These are phyloP conservation scores for Radiomyces spectabilis DNA, from an alignment of 192 early-diverging fungal species.

Conservation along the genomic window DNA sequence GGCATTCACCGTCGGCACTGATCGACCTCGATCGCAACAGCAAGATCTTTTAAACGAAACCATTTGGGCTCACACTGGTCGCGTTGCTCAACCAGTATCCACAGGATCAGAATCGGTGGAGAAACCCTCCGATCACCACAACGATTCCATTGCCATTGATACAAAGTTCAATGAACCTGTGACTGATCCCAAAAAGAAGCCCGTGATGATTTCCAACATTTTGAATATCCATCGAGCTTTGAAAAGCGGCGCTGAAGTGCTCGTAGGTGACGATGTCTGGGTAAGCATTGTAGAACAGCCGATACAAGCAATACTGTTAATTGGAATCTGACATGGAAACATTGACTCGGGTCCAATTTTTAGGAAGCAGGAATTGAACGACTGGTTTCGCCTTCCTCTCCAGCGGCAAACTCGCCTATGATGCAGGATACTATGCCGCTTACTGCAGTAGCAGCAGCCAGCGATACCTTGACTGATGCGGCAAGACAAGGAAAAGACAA, in stretches of 20 bases:
- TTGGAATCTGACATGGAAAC: background rate
- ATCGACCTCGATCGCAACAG: background rate
- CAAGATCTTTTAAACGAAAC: constrained; percentile 31
- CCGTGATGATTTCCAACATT: constrained; percentile 26
- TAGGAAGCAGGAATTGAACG: constrained; percentile 15
- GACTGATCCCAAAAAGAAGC: background rate
- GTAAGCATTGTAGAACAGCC: no score
- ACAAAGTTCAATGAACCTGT: background rate
- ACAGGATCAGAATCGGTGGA: constrained; percentile 7
- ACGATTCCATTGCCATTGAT: constrained; percentile 1
- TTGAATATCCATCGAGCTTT: constrained; percentile 28
- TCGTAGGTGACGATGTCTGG: constrained; percentile 33
- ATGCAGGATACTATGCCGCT: background rate
- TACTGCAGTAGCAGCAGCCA: background rate
- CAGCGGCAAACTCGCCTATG: background rate
- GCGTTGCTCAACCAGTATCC: constrained; percentile 8
- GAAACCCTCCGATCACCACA: constrained; percentile 5
- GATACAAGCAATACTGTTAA: background rate
- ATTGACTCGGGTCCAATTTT: background rate
- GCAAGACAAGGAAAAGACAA: no score
- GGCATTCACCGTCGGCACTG: constrained; percentile 11
- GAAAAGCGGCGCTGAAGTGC: constrained; percentile 34
- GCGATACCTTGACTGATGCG: background rate
- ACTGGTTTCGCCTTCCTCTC: background rate
- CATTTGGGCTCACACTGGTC: constrained; percentile 10